A percentile compares a stretch with the other conserved stretches of the same genome.
These are phyloP conservation scores for Cardiosporidium cionae DNA, from an alignment of 169 alveolate genomes.

Conservation along the genomic window DNA sequence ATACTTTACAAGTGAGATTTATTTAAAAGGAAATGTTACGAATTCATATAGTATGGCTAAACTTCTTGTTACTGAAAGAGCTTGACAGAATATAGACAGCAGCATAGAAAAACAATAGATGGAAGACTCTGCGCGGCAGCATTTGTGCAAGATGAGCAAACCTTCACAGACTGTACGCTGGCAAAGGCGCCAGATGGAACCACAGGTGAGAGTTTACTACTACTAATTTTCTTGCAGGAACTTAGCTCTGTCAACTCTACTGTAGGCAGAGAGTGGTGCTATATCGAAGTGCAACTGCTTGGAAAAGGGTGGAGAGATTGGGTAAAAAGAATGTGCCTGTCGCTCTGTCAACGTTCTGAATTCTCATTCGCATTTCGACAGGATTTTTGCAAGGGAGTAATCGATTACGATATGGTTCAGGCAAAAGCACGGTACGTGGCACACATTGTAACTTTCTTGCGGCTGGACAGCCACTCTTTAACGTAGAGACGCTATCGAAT, in stretches of 20 bases:
- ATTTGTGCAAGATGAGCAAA: slow-evolving; percentile 75
- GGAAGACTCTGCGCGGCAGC: slow-evolving; percentile 85
- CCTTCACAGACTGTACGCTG: slow-evolving; percentile 77
- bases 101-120: slow-evolving; percentile 76
- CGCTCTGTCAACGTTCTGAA: neutral
- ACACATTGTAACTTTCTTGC: too few species aligned
- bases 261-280: slow-evolving; percentile 79
- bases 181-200: slow-evolving; percentile 80
- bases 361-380: neutral
- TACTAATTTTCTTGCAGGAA: neutral
- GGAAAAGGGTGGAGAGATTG: slow-evolving; percentile 81
- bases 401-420: neutral
- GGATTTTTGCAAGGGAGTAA: neutral
- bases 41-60: neutral
- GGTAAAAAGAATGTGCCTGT: slow-evolving; percentile 41
- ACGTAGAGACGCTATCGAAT: too few species aligned
- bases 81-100: slow-evolving; percentile 78
- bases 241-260: neutral
- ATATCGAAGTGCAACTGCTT: slow-evolving; percentile 77
- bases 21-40: too few species aligned
- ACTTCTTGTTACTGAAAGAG: slow-evolving; percentile 35
- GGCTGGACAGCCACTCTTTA: too few species aligned
- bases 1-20: slow-evolving; percentile 6
- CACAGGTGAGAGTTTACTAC: slow-evolving; percentile 36
- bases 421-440: neutral